Evolutionary conservation across 2,329 filamentous ascomycete species (phyloP).

Genomic region (Hypomyces rosellus): DNA sequence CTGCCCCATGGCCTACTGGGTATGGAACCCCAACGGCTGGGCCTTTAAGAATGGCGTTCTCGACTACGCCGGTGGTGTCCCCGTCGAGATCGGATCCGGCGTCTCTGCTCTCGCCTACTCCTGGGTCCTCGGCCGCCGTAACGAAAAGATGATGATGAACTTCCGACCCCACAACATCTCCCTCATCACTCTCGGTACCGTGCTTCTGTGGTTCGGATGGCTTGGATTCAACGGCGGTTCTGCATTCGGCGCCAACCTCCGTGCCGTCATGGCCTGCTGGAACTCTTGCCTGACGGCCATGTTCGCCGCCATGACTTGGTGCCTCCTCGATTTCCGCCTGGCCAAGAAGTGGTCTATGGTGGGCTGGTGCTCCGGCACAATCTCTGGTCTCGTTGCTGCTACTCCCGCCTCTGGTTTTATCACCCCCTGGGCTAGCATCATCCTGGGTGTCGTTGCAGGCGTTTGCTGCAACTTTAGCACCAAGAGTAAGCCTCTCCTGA

Average conservation of each 20-base stretch:
- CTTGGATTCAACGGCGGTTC: constrained; percentile 98
- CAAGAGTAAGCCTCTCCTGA: constrained; percentile 36
- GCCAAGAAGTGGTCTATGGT: constrained; percentile 88
- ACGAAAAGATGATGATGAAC: constrained; percentile 99
- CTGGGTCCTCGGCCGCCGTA: constrained; percentile 87
- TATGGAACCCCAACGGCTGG: constrained; percentile 94
- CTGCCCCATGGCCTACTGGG: constrained; percentile 95
- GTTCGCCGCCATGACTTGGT: constrained; percentile 90
- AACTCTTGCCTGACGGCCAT: constrained; percentile 92
- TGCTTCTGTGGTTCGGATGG: constrained; percentile 98
- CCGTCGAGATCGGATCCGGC: constrained; percentile 94
- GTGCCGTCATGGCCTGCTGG: constrained; percentile 95
- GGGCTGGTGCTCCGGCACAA: constrained; percentile 66
- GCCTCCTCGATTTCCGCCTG: constrained; percentile 89
- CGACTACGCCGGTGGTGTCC: constrained; percentile 93
- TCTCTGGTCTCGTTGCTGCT: constrained; percentile 64
- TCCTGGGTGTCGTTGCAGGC: constrained; percentile 61
- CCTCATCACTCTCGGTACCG: constrained; percentile 88
- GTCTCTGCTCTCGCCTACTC: constrained; percentile 92
- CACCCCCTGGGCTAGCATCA: constrained; percentile 59
- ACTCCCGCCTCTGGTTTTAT: constrained; percentile 65
- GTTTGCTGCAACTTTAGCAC: constrained; percentile 62
- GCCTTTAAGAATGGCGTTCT: constrained; percentile 83
- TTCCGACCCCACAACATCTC: constrained; percentile 99
- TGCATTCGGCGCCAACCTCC: constrained; percentile 86